Evolutionary conservation across 2,329 filamentous ascomycete genomes (phyloP), one percentile per base, ranked within the genome.

Genomic region (Neonectria coccinea): DNA sequence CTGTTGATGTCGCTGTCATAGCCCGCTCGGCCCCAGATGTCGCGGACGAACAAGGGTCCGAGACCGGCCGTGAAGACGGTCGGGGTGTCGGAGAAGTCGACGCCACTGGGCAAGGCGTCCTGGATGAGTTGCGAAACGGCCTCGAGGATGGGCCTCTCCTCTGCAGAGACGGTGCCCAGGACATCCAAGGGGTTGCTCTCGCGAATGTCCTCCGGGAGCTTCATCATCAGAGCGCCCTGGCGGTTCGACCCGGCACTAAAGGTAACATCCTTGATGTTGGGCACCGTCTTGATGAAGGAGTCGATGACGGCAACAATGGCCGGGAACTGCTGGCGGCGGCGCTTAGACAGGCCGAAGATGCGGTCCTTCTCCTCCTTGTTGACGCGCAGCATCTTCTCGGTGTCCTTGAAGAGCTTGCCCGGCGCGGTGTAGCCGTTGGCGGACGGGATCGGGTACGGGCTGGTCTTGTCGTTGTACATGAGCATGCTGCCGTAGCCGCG

Each of bases 221-320:
- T 89, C 78, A 92, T 88, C 79, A 93, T 93, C 42, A 97, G 81
- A 47, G 89, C 89, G 0, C 94, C 94, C 78, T 97, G 94, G 44
- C 94, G 85, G 66, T 97, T 94, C 8, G 94, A 94, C 20, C 94
- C 93, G 71, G 93, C 91, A 75, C 93, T 97, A 79, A 97, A 97
- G 1, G 90, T 91, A 3, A 94, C 92, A 25, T 87, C 85, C 47
- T 88, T 87, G 69, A 97, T 90, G 47, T 84, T 84, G 4, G 92
- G 92, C 2, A 97, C 84, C 1, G 89, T 87, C 44, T 86, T 82
- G 33, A 91, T 83, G 16, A 97, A 86, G 18, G 92, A 90, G 33
- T 91, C 88, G n/a, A 97, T 88, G 5, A 97, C 88, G 31, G 92
- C 88, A 0, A 89, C 88, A 33, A 97, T 93, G 31, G 94, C 93